Evolutionary conservation across 2,329 filamentous ascomycete species (phyloP).

Genomic region (Trichoderma sp.): DNA sequence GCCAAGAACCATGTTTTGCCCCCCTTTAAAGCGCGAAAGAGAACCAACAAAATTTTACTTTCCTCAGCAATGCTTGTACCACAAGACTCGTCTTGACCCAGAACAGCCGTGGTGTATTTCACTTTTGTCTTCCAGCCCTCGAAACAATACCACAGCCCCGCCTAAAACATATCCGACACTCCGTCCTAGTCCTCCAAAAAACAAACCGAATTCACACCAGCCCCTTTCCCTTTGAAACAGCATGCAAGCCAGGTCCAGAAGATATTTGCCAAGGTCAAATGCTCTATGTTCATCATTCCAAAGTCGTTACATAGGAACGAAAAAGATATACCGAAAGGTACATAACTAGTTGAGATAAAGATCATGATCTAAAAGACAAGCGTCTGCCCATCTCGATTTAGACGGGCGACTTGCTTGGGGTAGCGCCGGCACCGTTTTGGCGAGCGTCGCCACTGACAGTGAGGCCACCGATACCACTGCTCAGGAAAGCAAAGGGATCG

Average conservation of each 20-base stretch:
- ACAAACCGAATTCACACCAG: slow-evolving; percentile 41
- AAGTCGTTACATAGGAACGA: slow-evolving; percentile 37
- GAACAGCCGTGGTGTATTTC: slow-evolving; percentile 42
- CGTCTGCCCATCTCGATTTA: slow-evolving; percentile 43
- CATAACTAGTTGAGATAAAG: slow-evolving; percentile 29
- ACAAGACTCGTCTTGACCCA: slow-evolving; percentile 37
- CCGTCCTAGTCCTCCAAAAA: slow-evolving; percentile 38
- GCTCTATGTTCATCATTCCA: slow-evolving; percentile 49
- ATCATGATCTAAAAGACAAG: slow-evolving; percentile 33
- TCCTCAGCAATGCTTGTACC: slow-evolving; percentile 38
- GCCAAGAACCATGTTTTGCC: slow-evolving; percentile 27
- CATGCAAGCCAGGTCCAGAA: slow-evolving; percentile 46
- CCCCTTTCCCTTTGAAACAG: slow-evolving; percentile 44
- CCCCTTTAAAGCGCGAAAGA: slow-evolving; percentile 25
- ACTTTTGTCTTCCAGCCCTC: slow-evolving; percentile 46
- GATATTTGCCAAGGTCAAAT: slow-evolving; percentile 48
- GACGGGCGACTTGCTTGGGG: slow-evolving; percentile 61
- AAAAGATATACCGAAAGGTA: slow-evolving; percentile 34
- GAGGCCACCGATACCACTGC: slow-evolving; percentile 69
- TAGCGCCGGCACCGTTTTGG: slow-evolving; percentile 61
- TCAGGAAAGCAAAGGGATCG: slow-evolving; percentile 80
- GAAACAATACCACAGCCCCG: slow-evolving; percentile 40
- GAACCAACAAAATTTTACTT: slow-evolving; percentile 24
- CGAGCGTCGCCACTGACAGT: slow-evolving; percentile 69
- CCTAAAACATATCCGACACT: slow-evolving; percentile 44